Percentiles rank a stretch among this genome's conserved stretches.
These are phyloP conservation scores for Cyphellophora europaea DNA, from an alignment of 2,329 filamentous ascomycete species.

Conservation along the genomic window DNA sequence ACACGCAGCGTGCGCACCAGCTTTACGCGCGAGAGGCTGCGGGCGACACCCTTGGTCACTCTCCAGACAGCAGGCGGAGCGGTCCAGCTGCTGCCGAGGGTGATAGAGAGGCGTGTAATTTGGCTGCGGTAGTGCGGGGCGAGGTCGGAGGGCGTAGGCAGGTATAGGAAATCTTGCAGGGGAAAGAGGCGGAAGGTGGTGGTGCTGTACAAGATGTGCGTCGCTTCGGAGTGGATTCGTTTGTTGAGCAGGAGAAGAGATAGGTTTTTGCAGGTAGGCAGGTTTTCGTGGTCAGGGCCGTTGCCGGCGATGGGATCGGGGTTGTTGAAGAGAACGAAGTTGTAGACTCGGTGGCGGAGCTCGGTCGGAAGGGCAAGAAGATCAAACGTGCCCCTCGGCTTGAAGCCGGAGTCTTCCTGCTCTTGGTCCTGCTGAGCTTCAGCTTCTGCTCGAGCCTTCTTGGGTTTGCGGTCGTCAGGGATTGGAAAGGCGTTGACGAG, in stretches of 20 bases:
- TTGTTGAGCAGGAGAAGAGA: conserved; percentile 26
- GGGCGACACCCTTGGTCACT: conserved; percentile 39
- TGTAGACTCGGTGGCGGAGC: conserved; percentile 39
- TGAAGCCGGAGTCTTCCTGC: conserved; percentile 7
- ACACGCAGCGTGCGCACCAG: conserved; percentile 42
- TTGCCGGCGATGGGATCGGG: conserved; percentile 1
- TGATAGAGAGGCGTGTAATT: conserved; percentile 45
- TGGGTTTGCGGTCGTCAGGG: conserved; percentile 14
- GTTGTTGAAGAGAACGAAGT: conserved; percentile 10
- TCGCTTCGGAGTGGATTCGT: conserved; percentile 42
- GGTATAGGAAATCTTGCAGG: conserved; percentile 37
- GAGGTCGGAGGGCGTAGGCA: conserved; percentile 38
- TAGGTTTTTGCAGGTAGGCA: conserved; percentile 16
- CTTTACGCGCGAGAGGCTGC: conserved; percentile 11
- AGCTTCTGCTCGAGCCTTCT: conserved; percentile 14
- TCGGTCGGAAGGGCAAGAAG: conserved; percentile 45
- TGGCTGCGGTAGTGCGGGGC: conserved; percentile 40
- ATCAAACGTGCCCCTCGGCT: conserved; percentile 29
- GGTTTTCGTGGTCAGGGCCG: conserved; percentile 9
- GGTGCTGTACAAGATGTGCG: conserved; percentile 40
- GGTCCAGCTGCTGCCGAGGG: conserved; percentile 51
- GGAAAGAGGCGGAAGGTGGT: conserved; percentile 46
- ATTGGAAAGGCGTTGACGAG: conserved; percentile 20
- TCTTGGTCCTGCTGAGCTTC: conserved; percentile 17
- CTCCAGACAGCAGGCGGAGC: conserved; percentile 46